Base-by-base conservation (phyloP, 257 asterid species). In the Fraxinus excelsior region DNA sequence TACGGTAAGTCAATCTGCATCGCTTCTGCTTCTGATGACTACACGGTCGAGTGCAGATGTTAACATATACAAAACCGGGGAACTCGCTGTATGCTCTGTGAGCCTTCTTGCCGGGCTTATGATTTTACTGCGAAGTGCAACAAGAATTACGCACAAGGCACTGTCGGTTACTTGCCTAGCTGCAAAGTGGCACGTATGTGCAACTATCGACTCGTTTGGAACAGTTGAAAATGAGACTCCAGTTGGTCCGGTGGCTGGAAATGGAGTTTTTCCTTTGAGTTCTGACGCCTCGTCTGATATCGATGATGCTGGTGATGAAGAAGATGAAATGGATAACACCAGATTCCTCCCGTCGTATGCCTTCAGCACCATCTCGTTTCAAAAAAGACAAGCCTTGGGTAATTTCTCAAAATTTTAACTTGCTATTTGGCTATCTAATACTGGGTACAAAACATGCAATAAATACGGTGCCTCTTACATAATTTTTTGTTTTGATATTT, bases 341-440 rank as follows among this genome's bases (percentile, higher is more conserved):
- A 86, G 86, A 44, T 86, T 95, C 21, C 77, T 89, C 37, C 96
- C 90, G 0, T 83, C 97, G 0, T 89, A 89, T 58, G 89, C 80
- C 8, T 78, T 80, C 83, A 91, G 87, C 92, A 89, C 97, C 9
- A 86, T 93, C 76, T 95, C 99, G 5, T 93, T 91, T 75, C 99
- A 95, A 80, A 95, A 91, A 82, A 86, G 98, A 78, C 99, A 95
- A 69, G 99, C 99, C 26, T 76, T 95, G 71, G 97, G 99, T 95
- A 74, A 76, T 81, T 65, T 62, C 19, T 26, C 8, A 11, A 23
- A 62, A 23, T 58, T 1, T 49, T 3, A 3, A 58, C 67, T 58
- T 53, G 10, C 23, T 58, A n/a, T 29, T n/a, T 23, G 28, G 3
- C n/a, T 1, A 46, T 46, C n/a, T 6, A 16, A 14, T 46, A 13